Evolutionary conservation across 2,329 filamentous ascomycete species (phyloP).

Genomic region (Incumbomyces delicatus): DNA sequence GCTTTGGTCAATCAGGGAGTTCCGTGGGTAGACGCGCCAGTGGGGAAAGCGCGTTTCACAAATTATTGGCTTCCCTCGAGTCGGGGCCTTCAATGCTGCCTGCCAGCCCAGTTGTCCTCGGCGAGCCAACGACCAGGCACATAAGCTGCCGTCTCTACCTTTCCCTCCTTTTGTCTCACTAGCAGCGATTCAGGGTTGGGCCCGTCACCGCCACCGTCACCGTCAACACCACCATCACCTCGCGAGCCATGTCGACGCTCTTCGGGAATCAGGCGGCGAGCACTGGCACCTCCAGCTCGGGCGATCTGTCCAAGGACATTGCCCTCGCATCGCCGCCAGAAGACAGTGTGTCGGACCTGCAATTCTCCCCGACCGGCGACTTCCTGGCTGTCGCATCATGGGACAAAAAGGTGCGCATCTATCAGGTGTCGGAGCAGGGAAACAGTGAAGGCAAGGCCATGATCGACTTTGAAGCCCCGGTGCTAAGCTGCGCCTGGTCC

Average conservation of each 20-base stretch:
- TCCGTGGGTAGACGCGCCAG: too few relatives aligned
- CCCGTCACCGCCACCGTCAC: too few relatives aligned
- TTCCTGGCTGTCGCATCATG: constrained; percentile 85
- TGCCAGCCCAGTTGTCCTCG: too few relatives aligned
- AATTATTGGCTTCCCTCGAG: too few relatives aligned
- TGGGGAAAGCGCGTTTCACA: too few relatives aligned
- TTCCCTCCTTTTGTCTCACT: not conserved
- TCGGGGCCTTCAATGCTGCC: too few relatives aligned
- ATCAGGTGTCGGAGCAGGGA: constrained; percentile 72
- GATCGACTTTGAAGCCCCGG: constrained; percentile 64
- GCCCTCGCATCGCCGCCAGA: constrained; percentile 67
- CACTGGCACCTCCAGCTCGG: constrained; percentile 57
- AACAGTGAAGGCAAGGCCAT: constrained; percentile 74
- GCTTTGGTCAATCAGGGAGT: too few relatives aligned
- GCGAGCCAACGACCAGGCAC: too few relatives aligned
- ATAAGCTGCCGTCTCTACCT: too few relatives aligned
- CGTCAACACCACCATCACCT: too few relatives aligned
- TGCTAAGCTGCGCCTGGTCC: constrained; percentile 62
- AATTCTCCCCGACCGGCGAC: constrained; percentile 68
- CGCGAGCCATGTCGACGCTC: constrained; percentile 49
- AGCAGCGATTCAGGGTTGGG: too few relatives aligned
- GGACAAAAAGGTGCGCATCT: constrained; percentile 97
- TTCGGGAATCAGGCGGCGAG: constrained; percentile 45
- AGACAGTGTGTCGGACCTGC: constrained; percentile 80
- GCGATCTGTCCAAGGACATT: constrained; percentile 85